Percentiles rank a stretch among this genome's conserved stretches.
phyloP scores from a whole-genome alignment of 116 monocot genomes.

The Dioscorea cayenensis region DNA sequence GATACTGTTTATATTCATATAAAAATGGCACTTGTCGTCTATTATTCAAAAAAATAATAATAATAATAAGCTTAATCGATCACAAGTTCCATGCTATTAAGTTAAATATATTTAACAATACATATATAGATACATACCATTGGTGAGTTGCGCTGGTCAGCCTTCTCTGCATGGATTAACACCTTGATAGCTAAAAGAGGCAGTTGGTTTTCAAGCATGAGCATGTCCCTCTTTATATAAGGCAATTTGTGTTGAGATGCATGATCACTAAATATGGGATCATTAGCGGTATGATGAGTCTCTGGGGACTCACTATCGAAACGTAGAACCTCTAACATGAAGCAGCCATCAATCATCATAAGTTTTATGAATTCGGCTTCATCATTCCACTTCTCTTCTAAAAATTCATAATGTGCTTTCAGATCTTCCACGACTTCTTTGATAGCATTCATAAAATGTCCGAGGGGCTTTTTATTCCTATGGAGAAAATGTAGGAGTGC shows the following conservation, averaged over 20 bases:
- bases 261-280: slow-evolving; percentile 14
- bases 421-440: not conserved
- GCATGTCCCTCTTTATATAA: slow-evolving; percentile 35
- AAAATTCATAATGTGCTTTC: not conserved
- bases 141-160: not conserved
- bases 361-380: slow-evolving; percentile 5
- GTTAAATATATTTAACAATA: too few relatives aligned
- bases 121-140: not conserved
- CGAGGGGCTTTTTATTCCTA: not conserved
- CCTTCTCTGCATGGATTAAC: not conserved
- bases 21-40: too few relatives aligned
- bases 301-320: too few relatives aligned
- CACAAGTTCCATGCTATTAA: too few relatives aligned
- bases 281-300: not conserved
- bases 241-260: slow-evolving; percentile 10
- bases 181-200: slow-evolving; percentile 22
- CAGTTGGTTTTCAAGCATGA: slow-evolving; percentile 31
- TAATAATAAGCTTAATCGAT: too few relatives aligned
- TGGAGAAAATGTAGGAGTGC: slow-evolving; percentile 14
- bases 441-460: slow-evolving; percentile 1
- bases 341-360: slow-evolving; percentile 12
- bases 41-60: too few relatives aligned
- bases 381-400: slow-evolving; percentile 11
- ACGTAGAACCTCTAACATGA: slow-evolving; percentile 14
- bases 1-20: too few relatives aligned